Conservation (phyloP, 768 basidiomycete species). For the Auricularia sp. region DNA sequence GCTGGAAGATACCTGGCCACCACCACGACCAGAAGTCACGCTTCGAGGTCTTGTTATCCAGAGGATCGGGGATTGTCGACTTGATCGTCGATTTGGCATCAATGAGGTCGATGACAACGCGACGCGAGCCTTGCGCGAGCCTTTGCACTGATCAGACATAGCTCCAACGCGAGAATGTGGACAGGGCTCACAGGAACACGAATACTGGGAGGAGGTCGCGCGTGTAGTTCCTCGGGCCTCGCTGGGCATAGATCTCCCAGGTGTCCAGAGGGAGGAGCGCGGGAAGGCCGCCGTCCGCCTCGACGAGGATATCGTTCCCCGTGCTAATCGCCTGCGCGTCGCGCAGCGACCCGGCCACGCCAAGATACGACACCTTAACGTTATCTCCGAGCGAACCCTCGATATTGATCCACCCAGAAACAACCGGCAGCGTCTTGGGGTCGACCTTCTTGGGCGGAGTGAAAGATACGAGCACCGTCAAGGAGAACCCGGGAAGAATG, state of each 20-base stretch:
- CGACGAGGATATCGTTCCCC: background rate
- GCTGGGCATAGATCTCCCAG: background rate
- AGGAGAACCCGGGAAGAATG: constrained; percentile 32
- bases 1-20: background rate
- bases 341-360: background rate
- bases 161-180: background rate
- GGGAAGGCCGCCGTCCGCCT: background rate
- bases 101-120: background rate
- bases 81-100: background rate
- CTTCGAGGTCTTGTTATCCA: background rate
- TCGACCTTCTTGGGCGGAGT: constrained; percentile 34
- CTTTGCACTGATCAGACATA: background rate
- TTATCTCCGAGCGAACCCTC: constrained; percentile 2
- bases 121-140: background rate
- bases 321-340: background rate
- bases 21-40: background rate
- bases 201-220: background rate
- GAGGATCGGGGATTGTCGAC: background rate
- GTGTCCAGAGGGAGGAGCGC: background rate
- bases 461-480: constrained; percentile 34
- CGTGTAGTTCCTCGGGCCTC: background rate
- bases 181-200: background rate
- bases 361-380: background rate
- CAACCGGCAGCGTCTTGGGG: constrained; percentile 39
- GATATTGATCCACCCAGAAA: constrained; percentile 45